These are phyloP conservation scores for Ophiosphaerella herpotricha DNA, from an alignment of 2,329 filamentous ascomycete genomes.

Conservation along the genomic window DNA sequence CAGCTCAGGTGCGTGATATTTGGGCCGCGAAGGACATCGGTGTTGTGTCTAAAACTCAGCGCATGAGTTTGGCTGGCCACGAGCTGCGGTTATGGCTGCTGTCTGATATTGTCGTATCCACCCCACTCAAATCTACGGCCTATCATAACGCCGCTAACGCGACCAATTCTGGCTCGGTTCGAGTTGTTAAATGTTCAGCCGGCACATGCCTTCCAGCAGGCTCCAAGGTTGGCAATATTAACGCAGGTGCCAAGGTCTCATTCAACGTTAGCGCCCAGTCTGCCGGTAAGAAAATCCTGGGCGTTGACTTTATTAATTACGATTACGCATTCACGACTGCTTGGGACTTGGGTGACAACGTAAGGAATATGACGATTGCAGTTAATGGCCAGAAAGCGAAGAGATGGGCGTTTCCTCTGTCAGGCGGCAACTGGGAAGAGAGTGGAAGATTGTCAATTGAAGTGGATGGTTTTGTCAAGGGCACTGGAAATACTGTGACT, in stretches of 20 bases:
- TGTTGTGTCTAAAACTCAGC: conserved; percentile 16
- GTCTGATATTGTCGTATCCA: conserved; percentile 32
- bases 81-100: conserved; percentile 42
- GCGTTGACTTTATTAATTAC: conserved; percentile 49
- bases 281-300: conserved; percentile 37
- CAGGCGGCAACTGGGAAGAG: conserved; percentile 48
- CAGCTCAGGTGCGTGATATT: conserved; percentile 43
- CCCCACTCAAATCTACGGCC: conserved; percentile 13
- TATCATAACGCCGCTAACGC: conserved; percentile 43
- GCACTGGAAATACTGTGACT: conserved; percentile 26
- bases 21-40: conserved; percentile 39
- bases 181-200: conserved; percentile 24
- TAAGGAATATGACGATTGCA: conserved; percentile 43
- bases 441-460: conserved; percentile 30
- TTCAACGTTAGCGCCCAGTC: conserved; percentile 34
- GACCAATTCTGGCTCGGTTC: conserved; percentile 36
- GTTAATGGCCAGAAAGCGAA: conserved; percentile 45
- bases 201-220: conserved; percentile 35
- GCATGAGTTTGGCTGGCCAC: conserved; percentile 25
- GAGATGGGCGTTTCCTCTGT: conserved; percentile 46
- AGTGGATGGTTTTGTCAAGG: conserved; percentile 31
- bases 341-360: conserved; percentile 40
- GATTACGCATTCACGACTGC: conserved; percentile 45
- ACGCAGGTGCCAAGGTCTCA: conserved; percentile 26
- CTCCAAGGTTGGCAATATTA: conserved; percentile 42